Evolutionary conservation across 2,329 filamentous ascomycete genomes (phyloP).

Genomic region (Chrysoporthe cubensis): DNA sequence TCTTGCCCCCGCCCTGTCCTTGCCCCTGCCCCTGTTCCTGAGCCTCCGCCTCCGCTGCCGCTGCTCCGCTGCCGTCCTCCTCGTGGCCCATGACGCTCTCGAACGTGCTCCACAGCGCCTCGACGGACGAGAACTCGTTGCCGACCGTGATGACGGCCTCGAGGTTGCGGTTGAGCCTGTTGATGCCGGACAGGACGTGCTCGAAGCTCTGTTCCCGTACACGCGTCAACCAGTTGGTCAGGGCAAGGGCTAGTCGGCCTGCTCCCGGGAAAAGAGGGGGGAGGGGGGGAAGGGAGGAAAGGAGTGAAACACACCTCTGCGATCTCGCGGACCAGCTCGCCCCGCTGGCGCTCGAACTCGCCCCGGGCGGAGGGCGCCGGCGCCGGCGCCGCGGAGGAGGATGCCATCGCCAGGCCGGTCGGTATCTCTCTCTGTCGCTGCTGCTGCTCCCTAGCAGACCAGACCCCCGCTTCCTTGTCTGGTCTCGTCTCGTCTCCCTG

Average conservation of each 20-base stretch:
- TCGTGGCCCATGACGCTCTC: conserved; percentile 92
- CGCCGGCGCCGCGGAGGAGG: conserved; percentile 28
- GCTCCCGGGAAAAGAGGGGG: no score
- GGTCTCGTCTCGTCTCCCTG: no score
- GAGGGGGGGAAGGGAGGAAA: no score
- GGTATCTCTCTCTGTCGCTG: no score
- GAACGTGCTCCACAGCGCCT: conserved; percentile 96
- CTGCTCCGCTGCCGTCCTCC: conserved; percentile 37
- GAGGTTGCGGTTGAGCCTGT: conserved; percentile 88
- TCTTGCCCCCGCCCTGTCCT: conserved; percentile 31
- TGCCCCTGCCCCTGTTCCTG: conserved; percentile 11
- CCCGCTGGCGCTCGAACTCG: conserved; percentile 78
- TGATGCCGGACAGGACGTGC: conserved; percentile 92
- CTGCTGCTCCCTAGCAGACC: no score
- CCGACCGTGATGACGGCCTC: conserved; percentile 93
- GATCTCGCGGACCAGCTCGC: conserved; percentile 72
- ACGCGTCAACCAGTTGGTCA: neutral
- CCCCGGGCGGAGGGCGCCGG: conserved; percentile 36
- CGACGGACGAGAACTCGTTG: conserved; percentile 96
- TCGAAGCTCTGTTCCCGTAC: conserved; percentile 68
- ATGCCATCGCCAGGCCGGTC: conserved; percentile 35
- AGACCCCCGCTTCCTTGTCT: no score
- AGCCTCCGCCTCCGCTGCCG: neutral
- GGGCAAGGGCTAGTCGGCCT: no score
- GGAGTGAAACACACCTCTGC: conserved; percentile 58